A percentile compares a stretch with the other conserved stretches of the same genome.
These are phyloP conservation scores for Exsudoporus floridanus DNA, from an alignment of 1,284 basidiomycete species.

Conservation along the genomic window DNA sequence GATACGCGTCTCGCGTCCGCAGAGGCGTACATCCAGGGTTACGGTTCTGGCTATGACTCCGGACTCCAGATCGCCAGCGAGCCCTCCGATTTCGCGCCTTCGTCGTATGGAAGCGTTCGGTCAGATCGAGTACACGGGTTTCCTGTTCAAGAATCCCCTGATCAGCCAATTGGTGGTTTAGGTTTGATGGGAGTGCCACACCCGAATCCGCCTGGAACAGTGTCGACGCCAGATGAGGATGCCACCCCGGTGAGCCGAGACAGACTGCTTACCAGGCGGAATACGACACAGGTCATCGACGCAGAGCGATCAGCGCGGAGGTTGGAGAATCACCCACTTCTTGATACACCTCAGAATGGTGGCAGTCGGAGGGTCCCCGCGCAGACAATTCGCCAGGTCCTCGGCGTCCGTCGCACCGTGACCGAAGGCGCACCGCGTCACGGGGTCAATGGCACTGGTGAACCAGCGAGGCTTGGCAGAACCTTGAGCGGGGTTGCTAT, in stretches of 20 bases:
- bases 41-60: conserved; percentile 31
- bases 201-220: conserved; percentile 22
- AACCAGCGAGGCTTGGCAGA: conserved; percentile 6
- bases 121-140: conserved; percentile 25
- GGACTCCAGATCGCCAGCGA: conserved; percentile 26
- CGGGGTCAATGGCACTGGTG: conserved; percentile 9
- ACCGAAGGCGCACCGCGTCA: conserved; percentile 18
- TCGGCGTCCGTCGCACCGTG: conserved; percentile 20
- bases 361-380: conserved; percentile 16
- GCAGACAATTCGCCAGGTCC: conserved; percentile 18
- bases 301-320: conserved; percentile 21
- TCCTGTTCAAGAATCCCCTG: conserved; percentile 34
- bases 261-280: conserved; percentile 25
- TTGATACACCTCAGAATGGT: conserved; percentile 14
- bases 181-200: conserved; percentile 31
- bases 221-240: conserved; percentile 31
- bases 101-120: conserved; percentile 21
- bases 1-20: conserved; percentile 30
- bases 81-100: conserved; percentile 12
- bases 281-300: conserved; percentile 26
- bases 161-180: conserved; percentile 19
- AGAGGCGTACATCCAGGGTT: conserved; percentile 31
- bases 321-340: conserved; percentile 11
- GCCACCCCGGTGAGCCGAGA: conserved; percentile 27
- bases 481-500: conserved; percentile 8